Evolutionary conservation across 169 alveolate genomes (phyloP).

Genomic region (Eimeria maxima): DNA sequence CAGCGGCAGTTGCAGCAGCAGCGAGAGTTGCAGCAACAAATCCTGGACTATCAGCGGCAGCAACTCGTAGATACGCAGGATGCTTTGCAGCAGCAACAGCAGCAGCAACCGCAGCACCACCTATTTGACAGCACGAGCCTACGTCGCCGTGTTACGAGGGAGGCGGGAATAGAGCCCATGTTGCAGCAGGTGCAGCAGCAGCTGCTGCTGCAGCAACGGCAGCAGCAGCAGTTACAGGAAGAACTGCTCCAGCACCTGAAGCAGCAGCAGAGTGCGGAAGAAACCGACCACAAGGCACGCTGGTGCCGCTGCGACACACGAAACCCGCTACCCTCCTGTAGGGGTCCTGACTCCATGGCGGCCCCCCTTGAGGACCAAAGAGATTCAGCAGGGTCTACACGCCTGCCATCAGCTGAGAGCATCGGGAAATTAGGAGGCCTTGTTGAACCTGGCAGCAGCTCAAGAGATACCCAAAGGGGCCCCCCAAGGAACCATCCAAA

Average conservation of each 20-base stretch:
- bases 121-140: background rate
- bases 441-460: background rate
- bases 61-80: conserved; percentile 30
- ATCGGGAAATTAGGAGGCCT: background rate
- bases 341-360: background rate
- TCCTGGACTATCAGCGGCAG: conserved; percentile 32
- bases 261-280: background rate
- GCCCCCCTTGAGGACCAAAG: conserved; percentile 15
- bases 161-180: conserved; percentile 10
- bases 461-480: background rate
- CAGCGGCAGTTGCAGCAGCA: conserved; percentile 48
- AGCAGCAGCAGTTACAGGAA: conserved; percentile 13
- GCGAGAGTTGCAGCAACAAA: conserved; percentile 53
- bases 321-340: background rate
- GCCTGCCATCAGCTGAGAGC: conserved; percentile 58
- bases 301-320: conserved; percentile 6
- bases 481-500: background rate
- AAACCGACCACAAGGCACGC: background rate
- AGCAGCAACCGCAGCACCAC: conserved; percentile 24
- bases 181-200: conserved; percentile 44
- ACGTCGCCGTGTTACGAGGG: conserved; percentile 45
- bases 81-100: conserved; percentile 37
- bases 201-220: conserved; percentile 21
- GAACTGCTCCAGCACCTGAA: conserved; percentile 12
- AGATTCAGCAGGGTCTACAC: conserved; percentile 12